Evolutionary conservation across 768 basidiomycete species (phyloP).

Genomic region (Cystobasidiopsis lactophilus): DNA sequence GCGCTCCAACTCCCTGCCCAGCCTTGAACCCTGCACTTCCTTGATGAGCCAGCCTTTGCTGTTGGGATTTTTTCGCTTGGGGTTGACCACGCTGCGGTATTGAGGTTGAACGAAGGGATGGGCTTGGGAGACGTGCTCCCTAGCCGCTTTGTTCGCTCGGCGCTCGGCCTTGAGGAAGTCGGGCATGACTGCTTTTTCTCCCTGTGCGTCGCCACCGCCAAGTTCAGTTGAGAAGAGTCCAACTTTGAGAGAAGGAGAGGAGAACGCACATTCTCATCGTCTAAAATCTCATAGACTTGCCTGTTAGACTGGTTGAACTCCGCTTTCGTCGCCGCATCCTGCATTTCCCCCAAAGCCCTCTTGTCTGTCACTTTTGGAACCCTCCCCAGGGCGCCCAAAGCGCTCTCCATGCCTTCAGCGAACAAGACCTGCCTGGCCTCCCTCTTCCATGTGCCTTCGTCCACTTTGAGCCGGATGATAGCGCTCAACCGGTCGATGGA

Average conservation of each 20-base stretch:
- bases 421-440: constrained; percentile 51
- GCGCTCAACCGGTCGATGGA: constrained; percentile 64
- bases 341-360: neutral
- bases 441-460: constrained; percentile 43
- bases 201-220: no score
- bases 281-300: constrained; percentile 2
- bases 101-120: no score
- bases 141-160: neutral
- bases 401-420: constrained; percentile 51
- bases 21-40: neutral
- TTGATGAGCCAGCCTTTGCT: neutral
- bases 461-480: constrained; percentile 55
- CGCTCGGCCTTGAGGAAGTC: neutral
- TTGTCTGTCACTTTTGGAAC: neutral
- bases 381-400: constrained; percentile 36
- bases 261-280: constrained; percentile 3
- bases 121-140: no score
- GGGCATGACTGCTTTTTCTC: neutral
- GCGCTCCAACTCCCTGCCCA: neutral
- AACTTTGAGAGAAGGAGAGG: neutral
- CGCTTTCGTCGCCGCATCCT: neutral
- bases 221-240: neutral
- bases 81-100: neutral
- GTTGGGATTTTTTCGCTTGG: neutral
- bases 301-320: neutral